Evolutionary conservation across 108 stramenopile species (phyloP).

Genomic region (Cyclotella cryptica): DNA sequence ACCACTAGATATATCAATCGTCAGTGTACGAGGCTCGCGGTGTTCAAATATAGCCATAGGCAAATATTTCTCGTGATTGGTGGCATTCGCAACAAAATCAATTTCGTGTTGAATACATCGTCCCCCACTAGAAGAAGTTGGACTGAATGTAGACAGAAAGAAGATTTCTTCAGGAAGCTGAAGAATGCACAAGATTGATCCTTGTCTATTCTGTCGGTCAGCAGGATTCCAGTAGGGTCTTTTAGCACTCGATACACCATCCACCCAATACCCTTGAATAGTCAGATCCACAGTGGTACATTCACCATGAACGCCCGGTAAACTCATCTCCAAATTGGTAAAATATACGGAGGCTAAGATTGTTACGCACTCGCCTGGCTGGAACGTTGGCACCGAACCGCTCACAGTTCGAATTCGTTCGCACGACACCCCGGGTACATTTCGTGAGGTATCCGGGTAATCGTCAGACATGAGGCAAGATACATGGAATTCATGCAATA

Average conservation of each 20-base stretch:
- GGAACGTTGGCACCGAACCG: constrained; percentile 43
- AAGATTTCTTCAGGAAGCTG: constrained; percentile 34
- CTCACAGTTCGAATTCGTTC: constrained; percentile 41
- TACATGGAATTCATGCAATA: constrained; percentile 48
- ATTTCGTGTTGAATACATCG: constrained; percentile 47
- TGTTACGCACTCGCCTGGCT: constrained; percentile 42
- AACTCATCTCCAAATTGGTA: constrained; percentile 19
- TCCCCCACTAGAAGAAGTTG: constrained; percentile 16
- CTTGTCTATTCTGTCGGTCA: constrained; percentile 23
- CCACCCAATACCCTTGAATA: constrained; percentile 47
- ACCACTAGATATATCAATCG: constrained; percentile 36
- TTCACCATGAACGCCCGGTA: neutral
- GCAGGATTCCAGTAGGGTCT: neutral
- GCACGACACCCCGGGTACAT: neutral
- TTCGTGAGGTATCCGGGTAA: neutral
- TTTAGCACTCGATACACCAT: constrained; percentile 5
- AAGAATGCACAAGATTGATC: constrained; percentile 37
- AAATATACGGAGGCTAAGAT: constrained; percentile 47
- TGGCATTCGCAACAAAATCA: constrained; percentile 20
- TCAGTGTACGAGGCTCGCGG: constrained; percentile 43
- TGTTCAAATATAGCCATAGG: constrained; percentile 52
- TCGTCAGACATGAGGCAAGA: constrained; percentile 32
- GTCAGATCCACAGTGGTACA: constrained; percentile 35
- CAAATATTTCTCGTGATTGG: neutral
- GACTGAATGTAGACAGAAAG: constrained; percentile 17